These are phyloP conservation scores for Colletotrichum theobromicola DNA, from an alignment of 2,329 filamentous ascomycete species.

Conservation along the genomic window DNA sequence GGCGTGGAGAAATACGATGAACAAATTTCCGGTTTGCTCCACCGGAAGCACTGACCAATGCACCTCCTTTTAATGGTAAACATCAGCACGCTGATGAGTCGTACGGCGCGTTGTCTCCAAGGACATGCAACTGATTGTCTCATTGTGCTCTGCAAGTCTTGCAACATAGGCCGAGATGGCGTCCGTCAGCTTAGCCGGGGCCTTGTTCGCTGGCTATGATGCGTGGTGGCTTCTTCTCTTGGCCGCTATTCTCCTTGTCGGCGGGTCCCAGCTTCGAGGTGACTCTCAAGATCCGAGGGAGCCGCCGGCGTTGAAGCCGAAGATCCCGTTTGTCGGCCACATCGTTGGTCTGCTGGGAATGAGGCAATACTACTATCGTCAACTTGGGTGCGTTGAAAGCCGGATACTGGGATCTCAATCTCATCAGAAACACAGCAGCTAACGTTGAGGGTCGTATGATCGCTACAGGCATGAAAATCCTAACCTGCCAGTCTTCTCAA, in stretches of 20 bases:
- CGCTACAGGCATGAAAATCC: background rate
- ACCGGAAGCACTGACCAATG: background rate
- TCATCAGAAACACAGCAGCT: background rate
- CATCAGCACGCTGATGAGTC: background rate
- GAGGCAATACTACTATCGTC: background rate
- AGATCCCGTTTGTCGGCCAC: constrained; percentile 50
- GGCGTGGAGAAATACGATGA: background rate
- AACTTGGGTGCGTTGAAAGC: background rate
- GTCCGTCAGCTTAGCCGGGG: background rate
- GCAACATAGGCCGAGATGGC: background rate
- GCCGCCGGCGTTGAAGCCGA: constrained; percentile 44
- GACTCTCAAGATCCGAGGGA: constrained; percentile 36
- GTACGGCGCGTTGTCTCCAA: background rate
- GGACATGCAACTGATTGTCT: background rate
- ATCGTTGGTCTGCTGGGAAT: constrained; percentile 44
- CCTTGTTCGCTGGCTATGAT: background rate
- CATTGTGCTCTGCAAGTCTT: background rate
- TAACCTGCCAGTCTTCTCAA: background rate
- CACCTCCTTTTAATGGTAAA: background rate
- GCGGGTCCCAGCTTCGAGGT: background rate
- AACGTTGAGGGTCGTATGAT: background rate
- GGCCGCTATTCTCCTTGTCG: background rate
- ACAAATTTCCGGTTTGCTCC: background rate
- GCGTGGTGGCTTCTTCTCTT: background rate
- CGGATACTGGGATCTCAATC: rapidly evolving